phyloP scores from a whole-genome alignment of 169 alveolate species.

The Neospora caninum region DNA sequence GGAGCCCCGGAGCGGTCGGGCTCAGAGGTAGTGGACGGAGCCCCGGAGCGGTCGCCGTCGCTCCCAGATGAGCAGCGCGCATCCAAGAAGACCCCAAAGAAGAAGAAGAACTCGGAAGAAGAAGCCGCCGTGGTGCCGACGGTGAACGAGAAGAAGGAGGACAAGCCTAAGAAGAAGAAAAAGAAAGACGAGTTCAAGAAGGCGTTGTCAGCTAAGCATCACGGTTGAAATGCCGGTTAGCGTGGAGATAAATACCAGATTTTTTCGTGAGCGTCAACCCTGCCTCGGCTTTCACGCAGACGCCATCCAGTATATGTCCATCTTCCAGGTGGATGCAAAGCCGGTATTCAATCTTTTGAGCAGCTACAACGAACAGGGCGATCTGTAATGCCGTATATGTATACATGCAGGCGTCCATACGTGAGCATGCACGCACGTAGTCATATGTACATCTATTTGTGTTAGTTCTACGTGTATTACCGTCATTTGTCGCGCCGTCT shows the following conservation, averaged over 20 bases:
- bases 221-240: not conserved
- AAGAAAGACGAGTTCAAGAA: conserved; percentile 17
- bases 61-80: not conserved
- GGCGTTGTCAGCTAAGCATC: not conserved
- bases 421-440: too few relatives aligned
- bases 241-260: not conserved
- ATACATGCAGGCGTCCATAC: too few relatives aligned
- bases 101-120: not conserved
- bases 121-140: not conserved
- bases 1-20: not conserved
- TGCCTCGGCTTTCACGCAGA: too few relatives aligned
- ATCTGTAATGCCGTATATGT: too few relatives aligned
- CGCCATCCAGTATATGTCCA: too few relatives aligned
- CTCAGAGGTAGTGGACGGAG: not conserved
- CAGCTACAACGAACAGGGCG: too few relatives aligned
- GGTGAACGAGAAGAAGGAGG: not conserved
- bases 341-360: too few relatives aligned
- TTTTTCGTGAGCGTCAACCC: too few relatives aligned
- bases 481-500: too few relatives aligned
- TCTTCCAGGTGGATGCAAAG: too few relatives aligned
- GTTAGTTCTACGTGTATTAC: too few relatives aligned
- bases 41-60: not conserved
- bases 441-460: too few relatives aligned
- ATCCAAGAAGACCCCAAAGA: not conserved
- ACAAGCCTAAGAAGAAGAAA: not conserved